phyloP scores from a whole-genome alignment of 129 eudicot genomes.

The Tagetes erecta region DNA sequence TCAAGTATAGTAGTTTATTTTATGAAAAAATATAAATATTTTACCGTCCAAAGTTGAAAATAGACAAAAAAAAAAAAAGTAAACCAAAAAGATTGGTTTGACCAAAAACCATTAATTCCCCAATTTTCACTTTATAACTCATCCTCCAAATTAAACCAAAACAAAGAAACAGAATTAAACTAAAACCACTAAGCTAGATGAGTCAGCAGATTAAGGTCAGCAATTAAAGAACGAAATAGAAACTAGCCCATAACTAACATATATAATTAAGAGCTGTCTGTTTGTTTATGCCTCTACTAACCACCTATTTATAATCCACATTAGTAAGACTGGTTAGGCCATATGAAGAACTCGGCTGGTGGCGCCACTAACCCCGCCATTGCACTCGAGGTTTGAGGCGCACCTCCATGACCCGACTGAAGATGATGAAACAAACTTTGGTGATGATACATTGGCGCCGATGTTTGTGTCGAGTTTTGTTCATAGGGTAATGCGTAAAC shows the following conservation, averaged over 20 bases:
- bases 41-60: neutral
- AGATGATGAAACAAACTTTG: slow-evolving; percentile 74
- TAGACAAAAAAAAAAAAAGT: neutral
- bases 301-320: slow-evolving; percentile 13
- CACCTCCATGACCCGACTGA: slow-evolving; percentile 31
- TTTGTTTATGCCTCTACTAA: slow-evolving; percentile 9
- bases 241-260: slow-evolving; percentile 15
- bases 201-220: slow-evolving; percentile 47
- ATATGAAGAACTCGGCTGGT: slow-evolving; percentile 68
- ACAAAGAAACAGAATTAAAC: slow-evolving; percentile 5
- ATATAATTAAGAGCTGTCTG: neutral
- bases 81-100: neutral
- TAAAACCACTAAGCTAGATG: slow-evolving; percentile 19
- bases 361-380: slow-evolving; percentile 46
- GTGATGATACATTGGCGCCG: slow-evolving; percentile 47
- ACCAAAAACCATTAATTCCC: slow-evolving; percentile 22
- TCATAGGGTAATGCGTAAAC: slow-evolving; percentile 63
- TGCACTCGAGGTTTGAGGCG: slow-evolving; percentile 47
- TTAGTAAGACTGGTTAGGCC: slow-evolving; percentile 82
- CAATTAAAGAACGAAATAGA: slow-evolving; percentile 11
- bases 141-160: slow-evolving; percentile 21
- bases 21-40: neutral
- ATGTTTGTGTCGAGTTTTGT: slow-evolving; percentile 35
- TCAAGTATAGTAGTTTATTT: neutral
- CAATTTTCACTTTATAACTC: slow-evolving; percentile 22